These are phyloP conservation scores for Aspergillus sp. DNA, from an alignment of 2,329 filamentous ascomycete genomes.

Conservation along the genomic window DNA sequence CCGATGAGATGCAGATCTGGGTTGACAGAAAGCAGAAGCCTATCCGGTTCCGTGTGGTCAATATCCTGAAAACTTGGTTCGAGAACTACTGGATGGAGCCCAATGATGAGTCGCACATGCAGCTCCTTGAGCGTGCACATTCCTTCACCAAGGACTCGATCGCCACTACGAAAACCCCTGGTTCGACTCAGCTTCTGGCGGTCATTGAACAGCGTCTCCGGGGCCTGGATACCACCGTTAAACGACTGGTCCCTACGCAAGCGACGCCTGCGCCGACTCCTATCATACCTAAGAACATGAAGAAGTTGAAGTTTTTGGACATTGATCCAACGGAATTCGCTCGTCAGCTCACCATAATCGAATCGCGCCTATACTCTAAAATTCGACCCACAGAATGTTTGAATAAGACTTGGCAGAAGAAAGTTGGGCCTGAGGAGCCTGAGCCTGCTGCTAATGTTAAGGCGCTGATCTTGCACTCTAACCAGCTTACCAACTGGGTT, in stretches of 20 bases:
- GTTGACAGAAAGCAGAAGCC: slow-evolving; percentile 92
- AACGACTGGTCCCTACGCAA: slow-evolving; percentile 82
- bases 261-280: slow-evolving; percentile 79
- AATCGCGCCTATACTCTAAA: slow-evolving; percentile 90
- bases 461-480: slow-evolving; percentile 93
- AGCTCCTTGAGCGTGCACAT: slow-evolving; percentile 84
- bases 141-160: slow-evolving; percentile 89
- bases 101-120: slow-evolving; percentile 78
- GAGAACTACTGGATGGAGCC: slow-evolving; percentile 99
- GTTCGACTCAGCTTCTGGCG: slow-evolving; percentile 78
- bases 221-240: slow-evolving; percentile 82
- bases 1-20: slow-evolving; percentile 81
- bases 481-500: slow-evolving; percentile 99
- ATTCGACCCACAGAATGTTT: slow-evolving; percentile 95
- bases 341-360: slow-evolving; percentile 95
- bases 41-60: slow-evolving; percentile 93
- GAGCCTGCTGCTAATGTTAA: slow-evolving; percentile 94
- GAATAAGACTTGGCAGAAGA: slow-evolving; percentile 99
- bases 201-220: slow-evolving; percentile 85
- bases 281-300: slow-evolving; percentile 98
- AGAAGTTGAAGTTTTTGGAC: slow-evolving; percentile 97
- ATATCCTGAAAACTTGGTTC: slow-evolving; percentile 97
- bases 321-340: slow-evolving; percentile 96
- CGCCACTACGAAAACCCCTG: slow-evolving; percentile 89
- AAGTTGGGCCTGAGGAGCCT: slow-evolving; percentile 66